A percentile compares a stretch with the other conserved stretches of the same genome.
Evolutionary conservation across 2,329 filamentous ascomycete genomes (phyloP).

Genomic region (Laburnicola sp.): DNA sequence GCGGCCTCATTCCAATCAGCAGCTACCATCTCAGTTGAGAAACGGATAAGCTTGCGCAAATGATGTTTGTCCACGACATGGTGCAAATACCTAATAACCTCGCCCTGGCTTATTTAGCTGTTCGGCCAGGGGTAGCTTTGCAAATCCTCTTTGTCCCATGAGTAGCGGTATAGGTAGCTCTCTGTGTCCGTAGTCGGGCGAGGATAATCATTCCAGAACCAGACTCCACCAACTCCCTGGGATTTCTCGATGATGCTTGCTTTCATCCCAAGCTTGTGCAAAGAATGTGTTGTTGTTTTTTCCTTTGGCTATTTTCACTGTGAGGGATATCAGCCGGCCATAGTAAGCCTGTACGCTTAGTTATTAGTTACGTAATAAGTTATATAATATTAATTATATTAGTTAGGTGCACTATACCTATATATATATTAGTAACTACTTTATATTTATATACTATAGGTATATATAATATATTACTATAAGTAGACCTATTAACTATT

Average conservation of each 20-base stretch:
- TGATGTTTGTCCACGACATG: constrained; percentile 39
- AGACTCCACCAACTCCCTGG: constrained; percentile 11
- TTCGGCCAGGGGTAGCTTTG: constrained; percentile 43
- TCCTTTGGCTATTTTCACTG: too few species aligned
- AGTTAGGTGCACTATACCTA: too few species aligned
- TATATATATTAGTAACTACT: too few species aligned
- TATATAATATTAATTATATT: too few species aligned
- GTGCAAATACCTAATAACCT: constrained; percentile 41
- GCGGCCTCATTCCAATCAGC: constrained; percentile 40
- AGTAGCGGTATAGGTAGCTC: constrained; percentile 26
- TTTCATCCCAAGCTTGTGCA: too few species aligned
- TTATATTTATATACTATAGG: too few species aligned
- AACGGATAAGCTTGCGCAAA: constrained; percentile 45
- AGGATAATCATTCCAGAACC: constrained; percentile 46
- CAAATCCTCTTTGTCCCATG: constrained; percentile 41
- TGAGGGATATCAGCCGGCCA: too few species aligned
- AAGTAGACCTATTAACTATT: too few species aligned
- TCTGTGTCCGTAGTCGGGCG: constrained; percentile 16
- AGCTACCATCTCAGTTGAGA: constrained; percentile 44
- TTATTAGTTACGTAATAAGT: too few species aligned
- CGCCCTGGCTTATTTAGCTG: constrained; percentile 41
- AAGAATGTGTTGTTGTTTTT: too few species aligned
- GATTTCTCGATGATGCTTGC: constrained; percentile 15
- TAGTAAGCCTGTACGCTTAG: too few species aligned
- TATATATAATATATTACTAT: too few species aligned